phyloP scores from a whole-genome alignment of 495 filamentous ascomycete genomes.

The Hamigera avellanea region DNA sequence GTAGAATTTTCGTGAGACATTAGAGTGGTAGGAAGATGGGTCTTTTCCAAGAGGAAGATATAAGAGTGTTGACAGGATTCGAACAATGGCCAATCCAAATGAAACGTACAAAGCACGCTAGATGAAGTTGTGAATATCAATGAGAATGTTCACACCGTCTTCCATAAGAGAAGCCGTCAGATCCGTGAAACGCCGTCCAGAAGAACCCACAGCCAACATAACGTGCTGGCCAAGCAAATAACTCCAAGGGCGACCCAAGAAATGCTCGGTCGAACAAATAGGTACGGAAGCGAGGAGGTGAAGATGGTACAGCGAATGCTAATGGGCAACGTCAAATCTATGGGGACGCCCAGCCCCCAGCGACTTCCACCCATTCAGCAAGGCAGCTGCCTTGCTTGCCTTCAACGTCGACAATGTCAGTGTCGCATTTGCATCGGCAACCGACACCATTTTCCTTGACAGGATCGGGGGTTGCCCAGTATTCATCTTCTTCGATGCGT shows the following conservation, averaged over 20 bases:
- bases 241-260: slow-evolving; percentile 23
- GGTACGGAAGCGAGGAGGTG: slow-evolving; percentile 21
- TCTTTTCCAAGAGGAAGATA: not conserved
- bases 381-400: slow-evolving; percentile 93
- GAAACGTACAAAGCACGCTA: slow-evolving; percentile 29
- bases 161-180: slow-evolving; percentile 29
- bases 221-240: slow-evolving; percentile 29
- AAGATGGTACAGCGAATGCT: slow-evolving; percentile 23
- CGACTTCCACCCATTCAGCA: slow-evolving; percentile 94
- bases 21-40: not conserved
- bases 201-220: slow-evolving; percentile 24
- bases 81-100: slow-evolving; percentile 15
- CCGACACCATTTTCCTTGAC: slow-evolving; percentile 95
- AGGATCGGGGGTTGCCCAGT: slow-evolving; percentile 81
- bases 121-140: slow-evolving; percentile 34
- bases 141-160: slow-evolving; percentile 27
- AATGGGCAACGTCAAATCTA: slow-evolving; percentile 17
- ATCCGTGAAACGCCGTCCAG: slow-evolving; percentile 35
- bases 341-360: slow-evolving; percentile 83
- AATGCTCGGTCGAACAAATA: slow-evolving; percentile 27
- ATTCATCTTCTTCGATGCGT: slow-evolving; percentile 87
- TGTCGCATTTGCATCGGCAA: slow-evolving; percentile 93
- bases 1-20: not conserved
- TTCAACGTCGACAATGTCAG: slow-evolving; percentile 96
- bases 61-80: slow-evolving; percentile 2